phyloP scores from a whole-genome alignment of 129 eudicot genomes.

The Kitagawia praeruptora region DNA sequence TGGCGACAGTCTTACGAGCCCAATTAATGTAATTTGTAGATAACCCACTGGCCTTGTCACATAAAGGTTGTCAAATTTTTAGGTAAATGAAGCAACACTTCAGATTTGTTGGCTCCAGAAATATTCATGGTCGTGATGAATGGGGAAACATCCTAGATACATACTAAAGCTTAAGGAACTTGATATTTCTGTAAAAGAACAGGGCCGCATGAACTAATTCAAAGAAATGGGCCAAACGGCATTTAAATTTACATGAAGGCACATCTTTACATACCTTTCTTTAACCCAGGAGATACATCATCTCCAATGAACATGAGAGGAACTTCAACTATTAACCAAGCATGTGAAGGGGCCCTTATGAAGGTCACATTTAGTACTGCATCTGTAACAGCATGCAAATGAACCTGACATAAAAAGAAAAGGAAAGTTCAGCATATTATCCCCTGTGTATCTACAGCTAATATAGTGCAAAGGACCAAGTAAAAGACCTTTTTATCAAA shows the following conservation, averaged over 20 bases:
- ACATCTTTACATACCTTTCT: constrained; percentile 48
- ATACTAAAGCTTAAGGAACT: background rate
- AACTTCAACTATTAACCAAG: constrained; percentile 81
- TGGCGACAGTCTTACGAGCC: background rate
- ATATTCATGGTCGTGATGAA: background rate
- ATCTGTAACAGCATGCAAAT: constrained; percentile 72
- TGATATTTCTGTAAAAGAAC: background rate
- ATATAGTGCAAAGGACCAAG: background rate
- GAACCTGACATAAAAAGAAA: constrained; percentile 48
- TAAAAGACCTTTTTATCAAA: background rate
- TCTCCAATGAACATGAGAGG: constrained; percentile 95
- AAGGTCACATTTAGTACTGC: constrained; percentile 82
- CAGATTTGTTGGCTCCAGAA: background rate
- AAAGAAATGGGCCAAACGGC: background rate
- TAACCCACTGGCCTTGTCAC: background rate
- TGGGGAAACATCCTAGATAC: background rate
- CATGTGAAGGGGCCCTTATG: constrained; percentile 82
- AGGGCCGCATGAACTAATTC: background rate
- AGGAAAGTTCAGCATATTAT: background rate
- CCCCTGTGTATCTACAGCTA: background rate
- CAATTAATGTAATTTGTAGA: background rate
- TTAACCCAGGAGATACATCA: constrained; percentile 88
- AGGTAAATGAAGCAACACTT: background rate
- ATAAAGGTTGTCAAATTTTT: background rate
- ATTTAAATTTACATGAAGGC: background rate